Evolutionary conservation across 768 basidiomycete species (phyloP).

Genomic region (Podaxis rugospora): DNA sequence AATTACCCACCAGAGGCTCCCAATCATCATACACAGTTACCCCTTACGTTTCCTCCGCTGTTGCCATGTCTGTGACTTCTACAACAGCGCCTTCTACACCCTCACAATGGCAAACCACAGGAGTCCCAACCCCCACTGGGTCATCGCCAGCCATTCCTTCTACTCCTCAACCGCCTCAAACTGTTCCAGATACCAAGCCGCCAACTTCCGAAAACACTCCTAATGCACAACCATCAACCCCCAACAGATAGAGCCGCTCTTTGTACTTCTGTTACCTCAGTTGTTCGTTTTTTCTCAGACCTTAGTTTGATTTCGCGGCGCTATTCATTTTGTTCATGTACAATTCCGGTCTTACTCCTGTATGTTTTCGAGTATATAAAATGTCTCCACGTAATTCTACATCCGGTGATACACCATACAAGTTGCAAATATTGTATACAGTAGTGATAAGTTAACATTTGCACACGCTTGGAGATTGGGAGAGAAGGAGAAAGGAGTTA

Average conservation of each 20-base stretch:
- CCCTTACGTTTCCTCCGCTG: background rate
- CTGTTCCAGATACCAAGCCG: background rate
- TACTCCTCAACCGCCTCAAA: background rate
- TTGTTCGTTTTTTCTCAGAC: background rate
- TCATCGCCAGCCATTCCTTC: background rate
- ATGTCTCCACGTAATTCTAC: slow-evolving; percentile 8
- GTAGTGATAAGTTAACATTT: background rate
- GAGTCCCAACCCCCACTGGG: background rate
- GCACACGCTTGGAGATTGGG: too few species aligned
- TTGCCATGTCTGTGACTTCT: background rate
- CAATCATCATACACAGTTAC: background rate
- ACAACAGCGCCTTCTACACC: background rate
- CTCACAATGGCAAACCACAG: background rate
- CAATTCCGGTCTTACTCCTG: background rate
- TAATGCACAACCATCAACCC: background rate
- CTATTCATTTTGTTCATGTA: background rate
- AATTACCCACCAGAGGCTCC: slow-evolving; percentile 6
- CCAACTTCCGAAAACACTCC: background rate
- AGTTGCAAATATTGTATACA: slow-evolving; percentile 6
- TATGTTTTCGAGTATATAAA: background rate
- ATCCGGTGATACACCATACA: slow-evolving; percentile 1
- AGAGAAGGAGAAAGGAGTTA: too few species aligned
- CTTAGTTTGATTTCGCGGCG: background rate
- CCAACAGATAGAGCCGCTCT: background rate
- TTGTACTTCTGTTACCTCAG: background rate